Conservation (phyloP, 495 filamentous ascomycete genomes). For the Aspergillus sclerotioniger region DNA sequence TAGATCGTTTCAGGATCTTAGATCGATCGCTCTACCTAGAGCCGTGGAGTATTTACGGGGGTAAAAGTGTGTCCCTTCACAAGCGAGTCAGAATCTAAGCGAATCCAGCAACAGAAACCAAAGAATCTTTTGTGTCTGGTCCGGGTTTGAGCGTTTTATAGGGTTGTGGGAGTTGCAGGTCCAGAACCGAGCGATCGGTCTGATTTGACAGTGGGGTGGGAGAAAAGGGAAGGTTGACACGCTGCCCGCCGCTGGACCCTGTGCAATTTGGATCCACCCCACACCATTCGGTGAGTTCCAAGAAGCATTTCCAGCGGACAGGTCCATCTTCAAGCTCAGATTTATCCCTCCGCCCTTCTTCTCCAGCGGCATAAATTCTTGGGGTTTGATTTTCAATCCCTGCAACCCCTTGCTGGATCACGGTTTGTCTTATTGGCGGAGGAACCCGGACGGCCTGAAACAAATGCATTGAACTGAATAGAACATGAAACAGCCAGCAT, state of each 20-base stretch:
- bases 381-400: too few species aligned
- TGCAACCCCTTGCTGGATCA: too few species aligned
- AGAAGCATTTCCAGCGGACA: neutral
- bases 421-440: too few species aligned
- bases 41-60: neutral
- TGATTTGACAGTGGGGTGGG: slow-evolving; percentile 2
- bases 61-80: neutral
- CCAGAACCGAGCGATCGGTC: neutral
- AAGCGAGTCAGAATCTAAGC: neutral
- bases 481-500: too few species aligned
- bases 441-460: too few species aligned
- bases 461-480: too few species aligned
- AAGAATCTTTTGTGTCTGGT: neutral
- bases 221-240: slow-evolving; percentile 16
- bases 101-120: neutral
- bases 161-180: neutral
- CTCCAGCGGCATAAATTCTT: too few species aligned
- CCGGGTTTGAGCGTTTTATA: neutral
- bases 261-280: neutral
- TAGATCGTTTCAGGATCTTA: neutral
- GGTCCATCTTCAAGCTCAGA: too few species aligned
- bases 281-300: neutral
- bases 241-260: neutral
- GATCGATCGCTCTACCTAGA: neutral
- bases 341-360: too few species aligned